These are phyloP conservation scores for Mortierella sp. DNA, from an alignment of 371 early-diverging fungal genomes.

Conservation along the genomic window DNA sequence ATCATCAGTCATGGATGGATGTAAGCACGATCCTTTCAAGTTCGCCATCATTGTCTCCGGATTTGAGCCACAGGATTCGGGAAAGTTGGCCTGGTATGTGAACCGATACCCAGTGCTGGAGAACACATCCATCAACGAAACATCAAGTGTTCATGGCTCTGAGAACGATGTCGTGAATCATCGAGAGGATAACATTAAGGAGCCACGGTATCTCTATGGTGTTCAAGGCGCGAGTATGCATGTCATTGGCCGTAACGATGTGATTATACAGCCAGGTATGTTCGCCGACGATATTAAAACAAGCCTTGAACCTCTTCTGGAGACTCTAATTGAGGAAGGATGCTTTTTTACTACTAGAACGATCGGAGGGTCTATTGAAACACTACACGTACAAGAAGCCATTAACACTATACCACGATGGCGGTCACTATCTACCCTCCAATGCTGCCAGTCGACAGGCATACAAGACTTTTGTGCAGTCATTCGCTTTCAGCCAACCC, in stretches of 20 bases:
- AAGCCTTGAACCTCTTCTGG: no score
- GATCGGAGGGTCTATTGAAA: conserved; percentile 35
- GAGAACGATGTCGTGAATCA: no score
- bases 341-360: conserved; percentile 12
- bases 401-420: conserved; percentile 42
- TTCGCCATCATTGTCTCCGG: conserved; percentile 74
- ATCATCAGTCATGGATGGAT: conserved; percentile 29
- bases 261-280: conserved; percentile 48
- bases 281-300: no score
- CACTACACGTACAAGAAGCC: conserved; percentile 28
- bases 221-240: conserved; percentile 71
- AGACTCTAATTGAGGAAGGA: not conserved
- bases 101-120: conserved; percentile 19
- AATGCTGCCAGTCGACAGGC: conserved; percentile 69
- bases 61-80: conserved; percentile 62
- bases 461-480: conserved; percentile 68
- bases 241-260: conserved; percentile 67
- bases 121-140: no score
- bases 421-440: conserved; percentile 76
- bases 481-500: conserved; percentile 23
- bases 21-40: conserved; percentile 60
- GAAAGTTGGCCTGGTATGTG: conserved; percentile 56
- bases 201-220: conserved; percentile 20
- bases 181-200: conserved; percentile 16
- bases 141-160: no score